Evolutionary conservation across 768 basidiomycete genomes (phyloP).

Genomic region (Phylloporus rhodoxanthus): DNA sequence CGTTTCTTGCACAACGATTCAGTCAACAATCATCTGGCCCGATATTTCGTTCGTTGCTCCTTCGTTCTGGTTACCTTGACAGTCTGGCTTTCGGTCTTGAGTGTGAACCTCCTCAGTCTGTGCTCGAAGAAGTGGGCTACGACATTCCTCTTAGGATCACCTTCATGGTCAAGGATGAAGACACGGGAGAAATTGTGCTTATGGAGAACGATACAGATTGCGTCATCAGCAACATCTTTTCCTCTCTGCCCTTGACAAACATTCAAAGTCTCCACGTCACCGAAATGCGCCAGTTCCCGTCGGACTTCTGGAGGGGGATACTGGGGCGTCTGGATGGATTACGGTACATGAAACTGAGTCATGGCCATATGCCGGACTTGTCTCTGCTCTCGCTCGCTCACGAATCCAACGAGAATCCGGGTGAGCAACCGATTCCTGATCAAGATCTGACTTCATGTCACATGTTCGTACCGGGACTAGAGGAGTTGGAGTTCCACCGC

Average conservation of each 20-base stretch:
- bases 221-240: not conserved
- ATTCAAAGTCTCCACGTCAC: not conserved
- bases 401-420: no score
- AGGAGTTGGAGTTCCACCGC: no score
- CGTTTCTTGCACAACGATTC: constrained; percentile 1
- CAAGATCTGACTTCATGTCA: no score
- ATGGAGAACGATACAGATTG: not conserved
- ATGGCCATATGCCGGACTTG: not conserved
- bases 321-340: not conserved
- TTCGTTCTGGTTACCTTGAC: not conserved
- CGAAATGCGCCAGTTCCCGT: no score
- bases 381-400: not conserved
- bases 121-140: no score
- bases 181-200: no score
- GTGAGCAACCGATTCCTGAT: no score
- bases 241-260: not conserved
- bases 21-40: not conserved
- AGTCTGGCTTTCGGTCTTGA: no score
- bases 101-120: no score
- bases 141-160: no score
- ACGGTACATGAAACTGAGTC: not conserved
- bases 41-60: not conserved
- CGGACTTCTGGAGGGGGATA: constrained; percentile 2
- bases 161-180: no score
- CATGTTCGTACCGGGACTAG: no score